Percentiles rank a stretch among this genome's conserved stretches.
Evolutionary conservation across 257 asterid species (phyloP).

Genomic region (Solanum clarkiae): DNA sequence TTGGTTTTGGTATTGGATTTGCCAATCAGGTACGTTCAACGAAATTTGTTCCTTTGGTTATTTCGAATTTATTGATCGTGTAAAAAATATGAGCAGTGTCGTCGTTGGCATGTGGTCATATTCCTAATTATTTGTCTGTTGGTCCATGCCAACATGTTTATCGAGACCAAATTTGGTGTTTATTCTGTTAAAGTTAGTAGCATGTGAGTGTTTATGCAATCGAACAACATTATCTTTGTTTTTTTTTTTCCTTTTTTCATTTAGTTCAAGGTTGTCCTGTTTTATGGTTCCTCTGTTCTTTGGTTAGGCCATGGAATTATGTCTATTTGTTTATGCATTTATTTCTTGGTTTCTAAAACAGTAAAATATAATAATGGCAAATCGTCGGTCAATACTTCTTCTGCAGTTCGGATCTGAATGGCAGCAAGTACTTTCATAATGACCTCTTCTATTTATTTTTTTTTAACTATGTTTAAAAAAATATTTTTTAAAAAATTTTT

Average conservation of each 20-base stretch:
- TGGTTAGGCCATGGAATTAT: background rate
- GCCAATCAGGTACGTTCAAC: slow-evolving; percentile 58
- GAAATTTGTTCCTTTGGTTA: background rate
- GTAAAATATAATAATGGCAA: background rate
- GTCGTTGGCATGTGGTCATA: background rate
- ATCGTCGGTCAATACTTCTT: slow-evolving; percentile 6
- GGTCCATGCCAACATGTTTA: background rate
- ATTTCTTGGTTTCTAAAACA: background rate
- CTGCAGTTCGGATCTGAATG: slow-evolving; percentile 25
- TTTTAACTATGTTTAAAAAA: too few relatives aligned
- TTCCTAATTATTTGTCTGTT: slow-evolving; percentile 1
- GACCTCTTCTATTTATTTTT: background rate
- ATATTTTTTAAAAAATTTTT: too few relatives aligned
- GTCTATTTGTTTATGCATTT: background rate
- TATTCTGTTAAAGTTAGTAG: background rate
- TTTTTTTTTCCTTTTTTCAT: background rate
- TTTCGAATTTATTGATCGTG: background rate
- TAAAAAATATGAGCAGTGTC: background rate
- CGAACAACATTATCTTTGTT: background rate
- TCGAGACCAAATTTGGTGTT: background rate
- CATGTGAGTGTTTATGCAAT: background rate
- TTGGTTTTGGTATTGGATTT: slow-evolving; percentile 82
- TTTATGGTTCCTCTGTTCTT: background rate
- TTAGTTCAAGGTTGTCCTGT: background rate
- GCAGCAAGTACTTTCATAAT: background rate